Evolutionary conservation across 331 rosid species (phyloP).

Genomic region (Arachis monticola): DNA sequence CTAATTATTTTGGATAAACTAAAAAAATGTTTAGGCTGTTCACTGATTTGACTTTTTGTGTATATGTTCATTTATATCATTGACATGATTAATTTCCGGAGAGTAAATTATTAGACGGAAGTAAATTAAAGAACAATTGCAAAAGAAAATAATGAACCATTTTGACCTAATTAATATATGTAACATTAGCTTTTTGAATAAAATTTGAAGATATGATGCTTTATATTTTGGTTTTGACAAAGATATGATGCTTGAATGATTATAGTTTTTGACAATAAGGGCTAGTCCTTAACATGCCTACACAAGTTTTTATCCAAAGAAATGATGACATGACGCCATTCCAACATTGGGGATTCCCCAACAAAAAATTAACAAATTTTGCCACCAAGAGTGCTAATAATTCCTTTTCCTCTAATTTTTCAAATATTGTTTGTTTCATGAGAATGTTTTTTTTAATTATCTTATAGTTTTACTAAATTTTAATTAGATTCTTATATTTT

Average conservation of each 20-base stretch:
- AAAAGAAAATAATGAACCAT: not conserved
- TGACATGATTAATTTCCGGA: too few species aligned
- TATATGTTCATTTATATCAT: too few species aligned
- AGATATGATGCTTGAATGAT: not conserved
- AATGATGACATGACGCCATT: conserved; percentile 20
- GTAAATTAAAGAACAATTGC: too few species aligned
- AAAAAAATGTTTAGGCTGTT: too few species aligned
- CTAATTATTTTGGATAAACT: too few species aligned
- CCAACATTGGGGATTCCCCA: conserved; percentile 3
- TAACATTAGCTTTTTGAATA: conserved; percentile 3
- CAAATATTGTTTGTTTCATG: too few species aligned
- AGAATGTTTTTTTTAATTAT: too few species aligned
- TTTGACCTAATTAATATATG: conserved; percentile 9
- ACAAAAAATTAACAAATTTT: not conserved
- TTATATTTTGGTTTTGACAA: not conserved
- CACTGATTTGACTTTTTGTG: too few species aligned
- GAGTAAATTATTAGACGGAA: too few species aligned
- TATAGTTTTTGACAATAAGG: too few species aligned
- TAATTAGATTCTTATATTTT: too few species aligned
- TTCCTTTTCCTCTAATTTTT: not conserved
- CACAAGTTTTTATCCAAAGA: not conserved
- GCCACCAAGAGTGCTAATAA: not conserved
- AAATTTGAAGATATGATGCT: conserved; percentile 13
- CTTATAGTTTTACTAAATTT: too few species aligned
- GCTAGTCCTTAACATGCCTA: not conserved